These are phyloP conservation scores for Xylaria sp. DNA, from an alignment of 2,329 filamentous ascomycete species.

Conservation along the genomic window DNA sequence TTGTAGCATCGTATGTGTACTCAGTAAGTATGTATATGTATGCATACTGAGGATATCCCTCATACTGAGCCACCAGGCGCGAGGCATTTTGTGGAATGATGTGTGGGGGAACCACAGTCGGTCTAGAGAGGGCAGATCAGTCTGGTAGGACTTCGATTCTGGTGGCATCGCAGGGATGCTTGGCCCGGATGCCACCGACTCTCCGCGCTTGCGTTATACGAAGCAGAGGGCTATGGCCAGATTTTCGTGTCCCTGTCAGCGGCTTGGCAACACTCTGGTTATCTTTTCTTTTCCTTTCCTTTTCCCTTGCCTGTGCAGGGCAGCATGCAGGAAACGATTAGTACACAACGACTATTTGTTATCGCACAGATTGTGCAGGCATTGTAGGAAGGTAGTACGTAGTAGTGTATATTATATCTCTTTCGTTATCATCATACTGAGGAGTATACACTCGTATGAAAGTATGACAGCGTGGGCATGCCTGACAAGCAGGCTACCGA, in stretches of 20 bases:
- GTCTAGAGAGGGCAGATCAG: slow-evolving; percentile 21
- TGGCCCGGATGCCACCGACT: slow-evolving; percentile 29
- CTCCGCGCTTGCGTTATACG: slow-evolving; percentile 31
- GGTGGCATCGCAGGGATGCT: slow-evolving; percentile 21
- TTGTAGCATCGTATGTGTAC: too few species aligned
- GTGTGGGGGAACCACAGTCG: slow-evolving; percentile 7
- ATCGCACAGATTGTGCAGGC: neutral
- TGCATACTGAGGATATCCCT: too few species aligned
- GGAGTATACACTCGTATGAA: too few species aligned
- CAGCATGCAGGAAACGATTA: slow-evolving; percentile 12
- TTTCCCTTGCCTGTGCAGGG: slow-evolving; percentile 1
- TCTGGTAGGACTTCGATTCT: slow-evolving; percentile 22
- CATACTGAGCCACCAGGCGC: slow-evolving; percentile 9
- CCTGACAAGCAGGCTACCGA: neutral
- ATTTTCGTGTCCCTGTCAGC: slow-evolving; percentile 32
- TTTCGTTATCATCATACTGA: too few species aligned
- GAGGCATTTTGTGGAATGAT: slow-evolving; percentile 16
- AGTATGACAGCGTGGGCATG: neutral
- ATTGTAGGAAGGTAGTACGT: too few species aligned
- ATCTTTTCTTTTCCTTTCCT: slow-evolving; percentile 25
- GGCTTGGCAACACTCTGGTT: slow-evolving; percentile 22
- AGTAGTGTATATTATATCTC: neutral
- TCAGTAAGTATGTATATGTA: neutral
- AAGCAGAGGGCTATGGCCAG: slow-evolving; percentile 18
- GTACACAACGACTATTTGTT: slow-evolving; percentile 1